phyloP scores from a whole-genome alignment of 352 stramenopile species.

The Blastocystis sp. region DNA sequence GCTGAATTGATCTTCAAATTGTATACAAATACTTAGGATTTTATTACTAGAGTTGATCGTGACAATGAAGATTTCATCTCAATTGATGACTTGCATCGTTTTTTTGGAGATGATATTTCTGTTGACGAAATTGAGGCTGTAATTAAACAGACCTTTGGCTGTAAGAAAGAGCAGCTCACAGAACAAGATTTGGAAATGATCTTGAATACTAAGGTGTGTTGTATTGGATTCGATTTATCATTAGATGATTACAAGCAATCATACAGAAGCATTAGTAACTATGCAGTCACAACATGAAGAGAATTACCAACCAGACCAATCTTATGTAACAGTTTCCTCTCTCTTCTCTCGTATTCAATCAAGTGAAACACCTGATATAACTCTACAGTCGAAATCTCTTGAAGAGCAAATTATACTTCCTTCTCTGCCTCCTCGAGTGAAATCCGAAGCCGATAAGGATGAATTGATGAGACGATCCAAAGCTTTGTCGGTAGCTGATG shows the following conservation, averaged over 20 bases:
- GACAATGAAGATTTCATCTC: constrained; percentile 32
- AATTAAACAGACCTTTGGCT: constrained; percentile 44
- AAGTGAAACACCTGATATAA: neutral
- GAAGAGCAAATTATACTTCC: no score
- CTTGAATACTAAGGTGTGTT: constrained; percentile 56
- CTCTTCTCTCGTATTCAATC: constrained; percentile 14
- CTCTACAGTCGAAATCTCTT: no score
- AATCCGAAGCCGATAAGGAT: neutral
- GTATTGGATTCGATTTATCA: no score
- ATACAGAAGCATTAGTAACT: constrained; percentile 21
- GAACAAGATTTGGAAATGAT: constrained; percentile 36
- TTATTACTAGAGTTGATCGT: constrained; percentile 44
- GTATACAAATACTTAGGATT: neutral
- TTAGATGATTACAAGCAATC: constrained; percentile 52
- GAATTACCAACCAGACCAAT: no score
- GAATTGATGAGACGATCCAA: constrained; percentile 21
- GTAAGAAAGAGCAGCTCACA: constrained; percentile 13
- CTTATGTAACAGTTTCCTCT: constrained; percentile 1
- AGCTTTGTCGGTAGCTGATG: constrained; percentile 21
- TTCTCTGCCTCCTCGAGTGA: no score
- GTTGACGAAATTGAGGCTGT: constrained; percentile 47
- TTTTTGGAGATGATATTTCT: constrained; percentile 52
- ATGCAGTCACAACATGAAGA: constrained; percentile 7
- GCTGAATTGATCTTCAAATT: constrained; percentile 57
- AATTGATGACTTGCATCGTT: constrained; percentile 51